These are phyloP conservation scores for Dactylellina haptotyla DNA, from an alignment of 2,329 filamentous ascomycete species.

Conservation along the genomic window DNA sequence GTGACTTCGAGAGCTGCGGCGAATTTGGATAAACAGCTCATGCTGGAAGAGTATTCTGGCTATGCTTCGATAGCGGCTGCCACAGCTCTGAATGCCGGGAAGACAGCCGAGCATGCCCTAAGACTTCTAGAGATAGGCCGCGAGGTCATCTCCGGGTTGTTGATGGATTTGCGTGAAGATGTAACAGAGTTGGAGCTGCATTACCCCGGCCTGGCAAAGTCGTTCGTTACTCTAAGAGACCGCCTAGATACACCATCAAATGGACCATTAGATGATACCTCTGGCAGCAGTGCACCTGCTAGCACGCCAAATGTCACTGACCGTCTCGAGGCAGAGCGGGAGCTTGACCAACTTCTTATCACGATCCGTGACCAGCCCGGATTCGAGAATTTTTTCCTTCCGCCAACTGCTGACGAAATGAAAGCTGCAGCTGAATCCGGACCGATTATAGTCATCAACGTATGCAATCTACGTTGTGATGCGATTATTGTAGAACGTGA, in stretches of 20 bases:
- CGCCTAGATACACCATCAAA: neutral
- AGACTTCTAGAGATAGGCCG: slow-evolving; percentile 1
- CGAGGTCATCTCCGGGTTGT: neutral
- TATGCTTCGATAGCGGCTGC: slow-evolving; percentile 56
- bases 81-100: slow-evolving; percentile 48
- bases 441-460: slow-evolving; percentile 59
- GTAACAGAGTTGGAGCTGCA: neutral
- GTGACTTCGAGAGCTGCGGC: neutral
- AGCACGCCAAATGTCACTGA: neutral
- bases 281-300: neutral
- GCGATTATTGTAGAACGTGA: slow-evolving; percentile 11
- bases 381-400: slow-evolving; percentile 9
- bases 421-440: slow-evolving; percentile 55
- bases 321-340: neutral
- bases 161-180: slow-evolving; percentile 1
- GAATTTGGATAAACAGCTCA: neutral
- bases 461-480: slow-evolving; percentile 43
- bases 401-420: slow-evolving; percentile 52
- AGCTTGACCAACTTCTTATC: neutral
- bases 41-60: slow-evolving; percentile 18
- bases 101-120: slow-evolving; percentile 12
- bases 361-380: slow-evolving; percentile 9
- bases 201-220: neutral
- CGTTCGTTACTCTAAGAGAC: slow-evolving; percentile 31
- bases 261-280: neutral